Percentiles rank a stretch among this genome's conserved stretches.
phyloP scores from a whole-genome alignment of 306 rosid species.

The Quercus wislizeni region DNA sequence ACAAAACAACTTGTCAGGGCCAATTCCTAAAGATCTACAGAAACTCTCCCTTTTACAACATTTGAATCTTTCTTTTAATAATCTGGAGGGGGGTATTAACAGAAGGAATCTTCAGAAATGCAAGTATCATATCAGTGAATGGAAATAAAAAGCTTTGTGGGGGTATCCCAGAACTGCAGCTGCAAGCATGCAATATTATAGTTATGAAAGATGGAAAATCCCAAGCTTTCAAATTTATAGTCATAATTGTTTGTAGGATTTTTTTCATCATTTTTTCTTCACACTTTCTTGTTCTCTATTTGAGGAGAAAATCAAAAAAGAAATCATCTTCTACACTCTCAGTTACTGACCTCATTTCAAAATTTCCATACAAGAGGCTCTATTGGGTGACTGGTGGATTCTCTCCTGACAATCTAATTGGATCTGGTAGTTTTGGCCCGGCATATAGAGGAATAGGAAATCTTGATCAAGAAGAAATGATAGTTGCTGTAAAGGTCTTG shows the following conservation, averaged over 20 bases:
- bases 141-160: conserved; percentile 26
- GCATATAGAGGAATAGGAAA: background rate
- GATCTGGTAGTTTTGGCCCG: conserved; percentile 5
- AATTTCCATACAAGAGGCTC: conserved; percentile 20
- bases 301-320: conserved; percentile 1
- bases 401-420: background rate
- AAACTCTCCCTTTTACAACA: background rate
- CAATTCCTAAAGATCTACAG: background rate
- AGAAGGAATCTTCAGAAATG: conserved; percentile 30
- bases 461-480: background rate
- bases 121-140: background rate
- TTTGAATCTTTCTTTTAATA: conserved; percentile 12
- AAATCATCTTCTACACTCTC: background rate
- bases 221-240: conserved; percentile 7
- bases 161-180: background rate
- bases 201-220: conserved; percentile 8
- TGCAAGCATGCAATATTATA: conserved; percentile 1
- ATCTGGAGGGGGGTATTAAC: conserved; percentile 19
- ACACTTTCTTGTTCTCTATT: background rate
- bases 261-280: background rate
- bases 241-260: conserved; percentile 7
- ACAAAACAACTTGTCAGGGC: too few species aligned
- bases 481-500: conserved; percentile 8
- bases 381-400: conserved; percentile 8
- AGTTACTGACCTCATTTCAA: background rate